These are phyloP conservation scores for Fraxinus baroniana DNA, from an alignment of 305 asterid species.

Conservation along the genomic window DNA sequence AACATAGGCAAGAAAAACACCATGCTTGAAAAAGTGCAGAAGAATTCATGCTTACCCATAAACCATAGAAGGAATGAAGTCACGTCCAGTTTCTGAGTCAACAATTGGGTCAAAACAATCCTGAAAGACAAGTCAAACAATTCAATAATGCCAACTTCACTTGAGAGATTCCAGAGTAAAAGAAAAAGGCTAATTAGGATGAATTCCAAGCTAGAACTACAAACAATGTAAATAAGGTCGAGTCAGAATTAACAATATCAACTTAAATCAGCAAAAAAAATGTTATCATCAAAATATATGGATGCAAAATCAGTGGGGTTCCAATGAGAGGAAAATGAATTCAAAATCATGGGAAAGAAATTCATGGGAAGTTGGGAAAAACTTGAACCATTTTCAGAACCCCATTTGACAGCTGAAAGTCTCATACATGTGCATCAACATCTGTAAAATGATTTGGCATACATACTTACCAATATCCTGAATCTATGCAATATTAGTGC, in stretches of 20 bases:
- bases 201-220: not conserved
- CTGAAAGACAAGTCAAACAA: constrained; percentile 47
- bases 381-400: not conserved
- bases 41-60: constrained; percentile 65
- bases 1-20: constrained; percentile 22
- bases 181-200: not conserved
- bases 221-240: not conserved
- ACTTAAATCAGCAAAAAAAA: constrained; percentile 2
- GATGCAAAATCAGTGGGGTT: not conserved
- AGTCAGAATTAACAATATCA: constrained; percentile 3
- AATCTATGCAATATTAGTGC: not conserved
- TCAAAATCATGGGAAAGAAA: not conserved
- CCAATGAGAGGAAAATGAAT: not conserved
- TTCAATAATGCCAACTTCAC: constrained; percentile 2
- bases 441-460: not conserved
- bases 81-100: constrained; percentile 91
- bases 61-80: constrained; percentile 94
- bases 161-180: not conserved
- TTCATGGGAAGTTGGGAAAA: not conserved
- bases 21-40: constrained; percentile 9
- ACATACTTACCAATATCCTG: not conserved
- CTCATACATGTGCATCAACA: not conserved
- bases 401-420: not conserved
- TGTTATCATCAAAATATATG: not conserved
- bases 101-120: constrained; percentile 92